phyloP scores from a whole-genome alignment of 2,329 filamentous ascomycete genomes.

The Fusarium tupiense region DNA sequence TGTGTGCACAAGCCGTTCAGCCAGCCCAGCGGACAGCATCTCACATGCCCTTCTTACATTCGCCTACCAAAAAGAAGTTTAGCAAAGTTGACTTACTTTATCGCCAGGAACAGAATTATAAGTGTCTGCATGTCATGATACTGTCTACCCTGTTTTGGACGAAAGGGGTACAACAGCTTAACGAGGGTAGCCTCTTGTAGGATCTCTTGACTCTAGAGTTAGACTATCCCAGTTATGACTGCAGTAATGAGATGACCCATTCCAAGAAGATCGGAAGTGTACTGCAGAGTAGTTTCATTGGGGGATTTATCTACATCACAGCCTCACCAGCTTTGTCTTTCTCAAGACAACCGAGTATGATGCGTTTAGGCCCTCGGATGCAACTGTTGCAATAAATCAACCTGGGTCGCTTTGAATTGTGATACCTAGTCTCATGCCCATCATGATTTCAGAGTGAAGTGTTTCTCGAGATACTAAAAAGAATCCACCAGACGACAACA shows the following conservation, averaged over 20 bases:
- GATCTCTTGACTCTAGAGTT: background rate
- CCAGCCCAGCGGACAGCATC: background rate
- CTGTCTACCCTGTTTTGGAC: background rate
- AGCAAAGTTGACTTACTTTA: rapidly evolving
- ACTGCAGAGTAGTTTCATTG: rapidly evolving
- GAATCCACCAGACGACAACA: background rate
- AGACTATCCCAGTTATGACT: rapidly evolving
- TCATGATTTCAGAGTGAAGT: background rate
- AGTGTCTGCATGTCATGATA: background rate
- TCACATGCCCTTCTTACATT: rapidly evolving
- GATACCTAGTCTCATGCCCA: background rate
- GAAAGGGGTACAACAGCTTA: background rate
- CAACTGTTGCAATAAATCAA: background rate
- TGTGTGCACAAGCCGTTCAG: background rate
- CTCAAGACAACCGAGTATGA: background rate
- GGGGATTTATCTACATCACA: background rate
- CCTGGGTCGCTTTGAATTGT: too few species aligned
- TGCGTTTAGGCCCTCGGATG: rapidly evolving
- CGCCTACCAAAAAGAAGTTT: rapidly evolving
- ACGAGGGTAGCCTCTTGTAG: rapidly evolving
- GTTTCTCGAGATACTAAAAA: background rate
- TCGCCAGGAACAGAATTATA: rapidly evolving
- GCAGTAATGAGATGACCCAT: background rate
- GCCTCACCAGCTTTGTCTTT: background rate
- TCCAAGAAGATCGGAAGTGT: background rate